Evolutionary conservation across 345 rosid genomes (phyloP), one percentile per base, ranked within the genome.

Genomic region (Draba incana): DNA sequence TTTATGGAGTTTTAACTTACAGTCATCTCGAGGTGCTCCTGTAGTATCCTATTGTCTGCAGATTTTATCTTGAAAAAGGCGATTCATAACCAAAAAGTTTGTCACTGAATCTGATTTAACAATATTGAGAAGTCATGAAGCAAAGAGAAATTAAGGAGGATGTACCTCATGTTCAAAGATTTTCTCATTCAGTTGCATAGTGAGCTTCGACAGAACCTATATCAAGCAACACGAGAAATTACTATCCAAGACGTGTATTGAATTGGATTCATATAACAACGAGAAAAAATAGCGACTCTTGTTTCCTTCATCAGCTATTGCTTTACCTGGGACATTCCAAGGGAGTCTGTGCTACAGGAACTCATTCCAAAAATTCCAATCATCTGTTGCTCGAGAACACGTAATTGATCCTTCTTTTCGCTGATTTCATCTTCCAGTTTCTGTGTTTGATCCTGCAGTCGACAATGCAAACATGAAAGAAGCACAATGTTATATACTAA

Each of bases 1-100:
- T 16, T 12, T 25, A 48, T 46, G 44, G 47, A 33, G 43, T 41
- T 20, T 41, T 16, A 31, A 58, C 76, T 67, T 39, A 95, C 99
- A 89, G 93, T 92, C 59, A 82, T 82, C 75, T 86, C 94, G 79
- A 92, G 75, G 71, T 95, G 99, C 74, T 95, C 99, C 77, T 95
- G 97, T 63, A 95, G 96, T 74, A 95, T 80, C 46, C 96, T 96
- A 74, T 95, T 92, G 75, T 95, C 99, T 48, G 98, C 99, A 59
- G 97, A 77, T 76, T 89, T 95, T 60, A 95, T 72, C 97, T 95
- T 69, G 76, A 65, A 56, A 33, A 62, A 33, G 8, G 50, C 13
- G 81, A 75, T 80, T 69, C 64, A 77, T 47, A 63, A 50, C 20
- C 8, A 74, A 69, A 65, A 35, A 62, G 57, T 69, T 68, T 62